These are phyloP conservation scores for Tuber microsphaerosporum DNA, from an alignment of 495 filamentous ascomycete species.

Conservation along the genomic window DNA sequence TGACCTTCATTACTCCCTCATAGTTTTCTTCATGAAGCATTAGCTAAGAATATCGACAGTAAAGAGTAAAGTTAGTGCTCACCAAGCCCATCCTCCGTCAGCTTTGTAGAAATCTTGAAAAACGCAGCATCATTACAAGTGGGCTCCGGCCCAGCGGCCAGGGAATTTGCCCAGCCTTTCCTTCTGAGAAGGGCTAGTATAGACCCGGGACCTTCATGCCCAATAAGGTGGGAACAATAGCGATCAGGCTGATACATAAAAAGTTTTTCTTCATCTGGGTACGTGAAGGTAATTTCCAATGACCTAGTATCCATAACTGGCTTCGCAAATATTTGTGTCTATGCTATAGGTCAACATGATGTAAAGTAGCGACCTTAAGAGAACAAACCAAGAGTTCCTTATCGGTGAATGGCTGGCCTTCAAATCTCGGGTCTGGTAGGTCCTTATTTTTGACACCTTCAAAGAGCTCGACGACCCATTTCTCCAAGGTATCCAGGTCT, in stretches of 20 bases:
- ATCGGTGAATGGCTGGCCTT: slow-evolving; percentile 35
- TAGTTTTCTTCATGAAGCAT: slow-evolving; percentile 56
- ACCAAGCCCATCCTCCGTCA: slow-evolving; percentile 74
- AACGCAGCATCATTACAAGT: slow-evolving; percentile 78
- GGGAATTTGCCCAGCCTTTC: slow-evolving; percentile 88
- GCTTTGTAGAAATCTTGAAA: slow-evolving; percentile 69
- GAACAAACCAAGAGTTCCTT: slow-evolving; percentile 38
- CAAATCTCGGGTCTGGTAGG: slow-evolving; percentile 47
- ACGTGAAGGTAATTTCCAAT: slow-evolving; percentile 81
- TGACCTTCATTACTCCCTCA: slow-evolving; percentile 72
- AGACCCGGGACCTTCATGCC: slow-evolving; percentile 94
- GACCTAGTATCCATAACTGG: slow-evolving; percentile 89
- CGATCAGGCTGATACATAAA: slow-evolving; percentile 79
- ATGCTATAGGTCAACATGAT: slow-evolving; percentile 52
- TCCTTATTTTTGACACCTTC: slow-evolving; percentile 77
- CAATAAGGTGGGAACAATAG: slow-evolving; percentile 88
- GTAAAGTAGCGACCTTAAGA: slow-evolving; percentile 4
- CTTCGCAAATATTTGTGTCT: slow-evolving; percentile 83
- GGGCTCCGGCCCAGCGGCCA: slow-evolving; percentile 68
- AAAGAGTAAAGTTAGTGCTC: slow-evolving; percentile 2
- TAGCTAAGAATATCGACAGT: slow-evolving; percentile 43
- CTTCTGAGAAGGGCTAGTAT: slow-evolving; percentile 91
- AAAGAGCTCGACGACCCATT: slow-evolving; percentile 84
- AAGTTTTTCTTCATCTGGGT: slow-evolving; percentile 75
- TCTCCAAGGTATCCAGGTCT: slow-evolving; percentile 76